Conservation (phyloP, 768 basidiomycete genomes). For the Trametes coccinea region DNA sequence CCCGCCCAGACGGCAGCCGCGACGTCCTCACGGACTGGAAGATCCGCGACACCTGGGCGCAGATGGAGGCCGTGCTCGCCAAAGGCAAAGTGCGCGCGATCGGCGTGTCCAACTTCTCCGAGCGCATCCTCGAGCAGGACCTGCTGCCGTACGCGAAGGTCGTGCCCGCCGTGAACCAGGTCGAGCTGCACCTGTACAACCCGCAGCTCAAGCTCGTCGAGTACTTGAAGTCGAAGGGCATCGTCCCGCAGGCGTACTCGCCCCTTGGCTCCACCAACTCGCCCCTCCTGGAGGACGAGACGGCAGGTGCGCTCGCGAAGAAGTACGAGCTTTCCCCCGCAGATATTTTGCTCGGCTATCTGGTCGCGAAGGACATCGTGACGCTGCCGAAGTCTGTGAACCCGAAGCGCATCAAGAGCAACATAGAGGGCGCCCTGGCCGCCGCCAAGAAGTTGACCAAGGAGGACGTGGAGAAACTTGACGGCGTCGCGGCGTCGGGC, state of each 20-base stretch:
- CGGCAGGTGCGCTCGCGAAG: conserved; percentile 57
- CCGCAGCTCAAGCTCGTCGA: conserved; percentile 67
- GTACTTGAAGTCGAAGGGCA: conserved; percentile 64
- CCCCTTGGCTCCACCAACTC: conserved; percentile 73
- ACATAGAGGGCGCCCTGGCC: conserved; percentile 51
- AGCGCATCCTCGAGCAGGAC: conserved; percentile 66
- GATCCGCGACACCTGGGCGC: conserved; percentile 75
- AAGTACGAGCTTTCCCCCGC: conserved; percentile 55
- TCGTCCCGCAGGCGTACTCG: conserved; percentile 77
- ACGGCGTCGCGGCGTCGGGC: conserved; percentile 54
- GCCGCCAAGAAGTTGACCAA: conserved; percentile 48
- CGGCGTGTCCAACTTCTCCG: conserved; percentile 78
- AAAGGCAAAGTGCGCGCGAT: conserved; percentile 68
- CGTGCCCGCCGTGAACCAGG: conserved; percentile 71
- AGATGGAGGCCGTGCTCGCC: conserved; percentile 74
- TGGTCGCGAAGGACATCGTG: conserved; percentile 66
- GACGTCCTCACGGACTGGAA: conserved; percentile 70
- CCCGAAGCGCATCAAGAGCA: conserved; percentile 61
- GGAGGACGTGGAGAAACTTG: conserved; percentile 56
- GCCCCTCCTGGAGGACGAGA: conserved; percentile 64
- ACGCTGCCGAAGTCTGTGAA: conserved; percentile 80
- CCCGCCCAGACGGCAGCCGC: conserved; percentile 60
- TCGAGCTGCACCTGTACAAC: conserved; percentile 75
- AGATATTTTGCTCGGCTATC: conserved; percentile 63
- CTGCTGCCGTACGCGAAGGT: conserved; percentile 68